Evolutionary conservation across 306 rosid genomes (phyloP), one percentile per base, ranked within the genome.

Genomic region (Malus orientalis): DNA sequence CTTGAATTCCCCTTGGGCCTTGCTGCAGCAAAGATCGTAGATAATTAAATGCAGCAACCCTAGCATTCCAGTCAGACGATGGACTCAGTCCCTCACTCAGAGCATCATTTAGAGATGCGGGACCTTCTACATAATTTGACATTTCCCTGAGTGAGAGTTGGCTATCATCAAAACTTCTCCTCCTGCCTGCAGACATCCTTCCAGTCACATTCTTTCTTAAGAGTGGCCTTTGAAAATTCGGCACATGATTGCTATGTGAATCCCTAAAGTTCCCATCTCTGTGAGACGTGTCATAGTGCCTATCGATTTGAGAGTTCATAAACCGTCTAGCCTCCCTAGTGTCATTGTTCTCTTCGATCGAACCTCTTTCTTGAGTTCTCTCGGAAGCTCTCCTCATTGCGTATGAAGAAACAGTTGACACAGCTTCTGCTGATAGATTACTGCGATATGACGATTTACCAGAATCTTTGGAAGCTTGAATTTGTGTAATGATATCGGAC

Each of bases 221-320:
- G 18, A 96, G 96, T 2, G 99, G 99, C 86, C 97, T 88, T 87
- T 96, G 99, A 72, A 96, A 96, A 88, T 93, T 93, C 77, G 99
- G 99, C 74, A 96, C 83, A 45, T 84, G 70, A 85, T 85, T 91
- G 83, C 81, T 84, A 7, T 84, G 93, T 55, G 93, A 84, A 82
- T 92, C 97, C 84, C 93, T 89, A n/a, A 78, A 82, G 86, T 78
- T 88, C 32, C 89, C 93, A 75, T 96, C 99, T 79, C 84, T 91
- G 73, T 84, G 80, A 74, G 86, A 83, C 10, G 84, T 62, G 79
- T 96, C 98, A 83, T 85, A 88, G 76, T 87, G 94, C 86, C 91
- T 85, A 57, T 93, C 97, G 58, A 71, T 54, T 74, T 70, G 92
- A 76, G 86, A 80, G 81, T 81, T 90, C 82, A 85, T 67, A 79